Evolutionary conservation across 2,329 filamentous ascomycete genomes (phyloP).

Genomic region (Aspergillus ibericus): DNA sequence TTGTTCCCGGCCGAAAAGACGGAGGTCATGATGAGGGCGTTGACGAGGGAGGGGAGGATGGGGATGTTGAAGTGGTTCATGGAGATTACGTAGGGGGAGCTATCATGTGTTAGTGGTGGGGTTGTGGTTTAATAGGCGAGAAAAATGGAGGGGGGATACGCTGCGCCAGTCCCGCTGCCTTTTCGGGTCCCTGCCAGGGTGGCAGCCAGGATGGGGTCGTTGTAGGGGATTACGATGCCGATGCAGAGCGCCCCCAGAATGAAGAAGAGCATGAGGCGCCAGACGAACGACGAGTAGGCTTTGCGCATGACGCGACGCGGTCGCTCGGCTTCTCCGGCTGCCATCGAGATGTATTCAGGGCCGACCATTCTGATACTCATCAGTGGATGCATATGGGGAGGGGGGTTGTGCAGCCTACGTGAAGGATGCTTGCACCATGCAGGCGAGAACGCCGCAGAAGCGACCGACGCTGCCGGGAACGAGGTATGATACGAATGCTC

Average conservation of each 20-base stretch:
- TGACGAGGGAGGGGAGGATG: slow-evolving; percentile 66
- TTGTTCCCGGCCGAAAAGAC: slow-evolving; percentile 67
- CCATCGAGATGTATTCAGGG: slow-evolving; percentile 62
- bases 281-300: slow-evolving; percentile 73
- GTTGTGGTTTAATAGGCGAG: too few relatives aligned
- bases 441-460: slow-evolving; percentile 57
- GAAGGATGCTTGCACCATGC: slow-evolving; percentile 68
- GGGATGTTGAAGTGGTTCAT: slow-evolving; percentile 64
- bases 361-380: slow-evolving; percentile 53
- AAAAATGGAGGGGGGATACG: slow-evolving; percentile 29
- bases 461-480: slow-evolving; percentile 61
- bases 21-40: slow-evolving; percentile 66
- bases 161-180: slow-evolving; percentile 58
- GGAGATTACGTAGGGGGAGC: slow-evolving; percentile 64
- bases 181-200: slow-evolving; percentile 47
- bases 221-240: slow-evolving; percentile 67
- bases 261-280: slow-evolving; percentile 73
- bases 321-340: slow-evolving; percentile 67
- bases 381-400: too few relatives aligned
- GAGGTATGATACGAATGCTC: slow-evolving; percentile 66
- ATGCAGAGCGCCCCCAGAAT: slow-evolving; percentile 68
- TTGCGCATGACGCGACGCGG: slow-evolving; percentile 67
- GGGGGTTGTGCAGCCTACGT: slow-evolving; percentile 40
- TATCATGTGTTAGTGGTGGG: not conserved
- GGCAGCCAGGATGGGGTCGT: slow-evolving; percentile 58